Percentiles rank a stretch among this genome's conserved stretches.
phyloP scores from a whole-genome alignment of 805 yeast species.

The Spathaspora sp. region DNA sequence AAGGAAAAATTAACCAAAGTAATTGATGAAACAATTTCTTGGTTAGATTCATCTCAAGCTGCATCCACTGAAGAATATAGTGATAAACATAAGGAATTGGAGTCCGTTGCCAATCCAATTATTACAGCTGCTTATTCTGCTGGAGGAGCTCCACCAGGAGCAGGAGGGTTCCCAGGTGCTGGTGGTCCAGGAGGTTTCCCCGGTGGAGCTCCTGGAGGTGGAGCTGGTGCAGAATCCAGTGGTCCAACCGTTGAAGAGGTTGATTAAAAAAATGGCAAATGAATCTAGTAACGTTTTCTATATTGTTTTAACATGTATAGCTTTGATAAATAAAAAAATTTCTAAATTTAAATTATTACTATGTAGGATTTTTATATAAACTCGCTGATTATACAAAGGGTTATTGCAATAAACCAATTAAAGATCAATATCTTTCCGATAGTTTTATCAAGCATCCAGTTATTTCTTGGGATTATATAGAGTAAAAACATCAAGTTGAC shows the following conservation, averaged over 20 bases:
- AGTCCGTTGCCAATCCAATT: constrained; percentile 37
- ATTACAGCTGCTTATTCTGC: constrained; percentile 31
- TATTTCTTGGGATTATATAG: constrained; percentile 16
- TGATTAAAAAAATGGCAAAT: constrained; percentile 23
- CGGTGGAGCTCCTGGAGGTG: constrained; percentile 11
- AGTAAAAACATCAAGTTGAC: constrained; percentile 18
- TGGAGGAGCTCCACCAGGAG: constrained; percentile 29
- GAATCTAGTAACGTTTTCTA: background rate
- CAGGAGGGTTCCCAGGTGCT: constrained; percentile 28
- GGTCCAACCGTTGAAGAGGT: constrained; percentile 44
- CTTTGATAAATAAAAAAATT: background rate
- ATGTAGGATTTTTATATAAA: background rate
- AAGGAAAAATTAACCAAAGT: constrained; percentile 52
- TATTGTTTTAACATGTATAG: background rate
- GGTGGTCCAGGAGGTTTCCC: constrained; percentile 20
- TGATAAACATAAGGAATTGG: constrained; percentile 40
- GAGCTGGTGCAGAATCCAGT: constrained; percentile 20
- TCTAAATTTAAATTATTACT: background rate
- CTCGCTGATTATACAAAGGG: constrained; percentile 23
- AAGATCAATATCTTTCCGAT: constrained; percentile 28
- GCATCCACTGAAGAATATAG: constrained; percentile 40
- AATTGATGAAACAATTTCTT: constrained; percentile 36
- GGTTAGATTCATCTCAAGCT: constrained; percentile 37
- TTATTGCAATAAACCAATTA: constrained; percentile 28
- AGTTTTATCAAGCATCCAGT: constrained; percentile 31